Percentiles rank a stretch among this genome's conserved stretches.
These are phyloP conservation scores for Paramecium biaurelia DNA, from an alignment of 73 alveolate species.

Conservation along the genomic window DNA sequence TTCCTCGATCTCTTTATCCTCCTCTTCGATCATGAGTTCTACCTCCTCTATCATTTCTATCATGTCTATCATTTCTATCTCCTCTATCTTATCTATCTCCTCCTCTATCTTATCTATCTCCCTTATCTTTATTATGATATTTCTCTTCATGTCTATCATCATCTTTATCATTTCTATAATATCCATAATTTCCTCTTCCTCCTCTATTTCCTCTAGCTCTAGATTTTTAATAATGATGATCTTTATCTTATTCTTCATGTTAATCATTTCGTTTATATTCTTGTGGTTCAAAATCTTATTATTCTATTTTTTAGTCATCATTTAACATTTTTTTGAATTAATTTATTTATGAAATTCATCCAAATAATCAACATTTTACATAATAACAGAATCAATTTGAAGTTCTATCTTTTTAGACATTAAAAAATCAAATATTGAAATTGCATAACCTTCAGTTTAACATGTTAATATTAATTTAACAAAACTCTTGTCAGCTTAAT, in stretches of 20 bases:
- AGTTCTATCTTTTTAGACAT: neutral
- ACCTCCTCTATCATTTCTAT: neutral
- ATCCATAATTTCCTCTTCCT: neutral
- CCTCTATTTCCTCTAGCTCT: neutral
- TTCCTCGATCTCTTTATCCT: neutral
- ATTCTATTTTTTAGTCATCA: neutral
- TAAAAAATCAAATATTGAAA: neutral
- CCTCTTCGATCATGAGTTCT: slow-evolving; percentile 19
- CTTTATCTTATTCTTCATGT: neutral
- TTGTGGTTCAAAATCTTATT: neutral
- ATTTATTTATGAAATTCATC: slow-evolving; percentile 39
- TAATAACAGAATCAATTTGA: neutral
- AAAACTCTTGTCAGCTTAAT: slow-evolving; percentile 2
- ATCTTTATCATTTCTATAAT: neutral
- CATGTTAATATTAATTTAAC: neutral
- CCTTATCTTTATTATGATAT: neutral
- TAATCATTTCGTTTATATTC: neutral
- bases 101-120: neutral
- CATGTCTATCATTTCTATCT: neutral
- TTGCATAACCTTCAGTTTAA: neutral
- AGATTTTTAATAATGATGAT: neutral
- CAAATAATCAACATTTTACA: slow-evolving; percentile 44
- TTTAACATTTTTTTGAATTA: neutral
- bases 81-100: neutral
- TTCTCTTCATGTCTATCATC: neutral